Evolutionary conservation across 345 rosid species (phyloP).

Genomic region (Lepidium didymum): DNA sequence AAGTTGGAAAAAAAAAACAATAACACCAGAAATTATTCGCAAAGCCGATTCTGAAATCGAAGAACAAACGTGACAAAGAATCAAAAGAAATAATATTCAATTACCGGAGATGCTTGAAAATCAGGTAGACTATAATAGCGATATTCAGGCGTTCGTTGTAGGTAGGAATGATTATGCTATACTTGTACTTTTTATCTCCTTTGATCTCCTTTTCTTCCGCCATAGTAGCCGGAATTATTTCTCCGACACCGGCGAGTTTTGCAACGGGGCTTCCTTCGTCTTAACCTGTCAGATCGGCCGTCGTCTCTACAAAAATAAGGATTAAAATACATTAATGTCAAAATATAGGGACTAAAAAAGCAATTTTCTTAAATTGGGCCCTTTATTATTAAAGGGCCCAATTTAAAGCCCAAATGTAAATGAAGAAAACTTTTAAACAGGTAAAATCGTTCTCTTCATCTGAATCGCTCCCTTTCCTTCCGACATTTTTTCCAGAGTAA

Average conservation of each 20-base stretch:
- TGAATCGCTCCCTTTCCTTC: constrained; percentile 10
- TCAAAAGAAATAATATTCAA: background rate
- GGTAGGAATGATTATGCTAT: constrained; percentile 84
- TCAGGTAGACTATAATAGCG: constrained; percentile 75
- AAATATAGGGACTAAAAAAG: constrained; percentile 14
- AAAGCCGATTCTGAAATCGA: background rate
- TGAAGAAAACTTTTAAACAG: background rate
- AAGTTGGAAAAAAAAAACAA: background rate
- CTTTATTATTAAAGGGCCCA: background rate
- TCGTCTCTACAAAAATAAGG: background rate
- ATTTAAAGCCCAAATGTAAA: background rate
- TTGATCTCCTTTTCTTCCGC: constrained; percentile 12
- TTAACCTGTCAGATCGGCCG: background rate
- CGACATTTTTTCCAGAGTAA: constrained; percentile 14
- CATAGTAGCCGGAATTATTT: background rate
- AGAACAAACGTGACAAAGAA: background rate
- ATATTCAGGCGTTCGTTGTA: constrained; percentile 96
- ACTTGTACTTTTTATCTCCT: constrained; percentile 42
- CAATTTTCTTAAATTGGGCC: background rate
- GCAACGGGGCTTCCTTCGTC: constrained; percentile 3
- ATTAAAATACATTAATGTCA: background rate
- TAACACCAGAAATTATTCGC: background rate
- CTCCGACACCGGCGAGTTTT: constrained; percentile 9
- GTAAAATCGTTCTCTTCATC: background rate
- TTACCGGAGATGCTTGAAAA: constrained; percentile 89